Evolutionary conservation across 805 yeast genomes (phyloP).

Genomic region (Wickerhamiella siamensis): DNA sequence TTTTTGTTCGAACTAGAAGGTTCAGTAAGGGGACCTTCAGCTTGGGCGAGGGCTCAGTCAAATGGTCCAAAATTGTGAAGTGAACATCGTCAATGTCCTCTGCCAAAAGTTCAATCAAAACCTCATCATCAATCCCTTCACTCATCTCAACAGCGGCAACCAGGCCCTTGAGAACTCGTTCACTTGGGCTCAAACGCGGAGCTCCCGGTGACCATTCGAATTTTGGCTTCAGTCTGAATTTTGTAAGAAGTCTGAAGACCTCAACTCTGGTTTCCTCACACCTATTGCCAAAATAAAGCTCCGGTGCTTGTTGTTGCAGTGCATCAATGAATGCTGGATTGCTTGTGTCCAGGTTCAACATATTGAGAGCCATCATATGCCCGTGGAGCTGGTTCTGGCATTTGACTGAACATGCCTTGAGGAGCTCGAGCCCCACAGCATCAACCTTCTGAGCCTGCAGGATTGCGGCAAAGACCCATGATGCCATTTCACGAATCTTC

Average conservation of each 20-base stretch:
- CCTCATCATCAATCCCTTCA: neutral
- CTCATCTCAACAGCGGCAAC: neutral
- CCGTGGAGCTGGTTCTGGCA: conserved; percentile 8
- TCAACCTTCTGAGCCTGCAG: conserved; percentile 21
- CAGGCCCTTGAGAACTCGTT: conserved; percentile 4
- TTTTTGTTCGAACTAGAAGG: neutral
- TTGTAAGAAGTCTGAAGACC: conserved; percentile 4
- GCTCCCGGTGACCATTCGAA: neutral
- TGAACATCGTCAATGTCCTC: conserved; percentile 2
- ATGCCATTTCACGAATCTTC: conserved; percentile 83
- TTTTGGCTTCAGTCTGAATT: neutral
- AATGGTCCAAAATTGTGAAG: neutral
- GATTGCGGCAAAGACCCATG: conserved; percentile 46
- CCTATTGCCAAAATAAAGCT: neutral
- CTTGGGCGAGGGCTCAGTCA: neutral
- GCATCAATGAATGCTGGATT: neutral
- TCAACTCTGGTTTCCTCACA: conserved; percentile 11
- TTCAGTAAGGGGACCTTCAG: neutral
- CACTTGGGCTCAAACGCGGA: conserved; percentile 4
- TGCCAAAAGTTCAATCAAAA: neutral
- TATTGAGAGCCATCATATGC: conserved; percentile 4
- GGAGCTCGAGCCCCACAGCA: conserved; percentile 21
- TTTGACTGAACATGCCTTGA: conserved; percentile 6
- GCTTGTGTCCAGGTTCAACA: neutral
- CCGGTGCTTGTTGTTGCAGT: neutral